Percentiles rank a stretch among this genome's conserved stretches.
These are phyloP conservation scores for Harrya chromipes DNA, from an alignment of 768 basidiomycete genomes.

Conservation along the genomic window DNA sequence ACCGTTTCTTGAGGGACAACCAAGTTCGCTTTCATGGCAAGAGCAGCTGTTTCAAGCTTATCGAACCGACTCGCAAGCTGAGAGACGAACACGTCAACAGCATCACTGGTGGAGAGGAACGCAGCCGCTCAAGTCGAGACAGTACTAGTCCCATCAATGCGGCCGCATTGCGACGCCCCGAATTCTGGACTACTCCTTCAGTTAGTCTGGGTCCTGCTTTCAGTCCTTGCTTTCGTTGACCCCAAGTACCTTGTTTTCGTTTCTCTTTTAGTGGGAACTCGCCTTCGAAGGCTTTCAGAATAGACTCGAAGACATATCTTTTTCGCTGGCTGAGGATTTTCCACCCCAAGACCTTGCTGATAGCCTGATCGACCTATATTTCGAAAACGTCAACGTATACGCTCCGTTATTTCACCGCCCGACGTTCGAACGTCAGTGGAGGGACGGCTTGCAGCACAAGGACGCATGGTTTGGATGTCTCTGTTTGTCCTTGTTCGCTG, in stretches of 20 bases:
- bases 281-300: constrained; percentile 46
- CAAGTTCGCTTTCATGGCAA: constrained; percentile 59
- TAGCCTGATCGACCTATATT: constrained; percentile 65
- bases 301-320: constrained; percentile 25
- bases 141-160: constrained; percentile 20
- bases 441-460: constrained; percentile 47
- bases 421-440: constrained; percentile 64
- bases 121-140: constrained; percentile 14
- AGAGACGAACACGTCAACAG: constrained; percentile 50
- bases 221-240: not conserved
- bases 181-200: constrained; percentile 58
- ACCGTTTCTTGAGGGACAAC: constrained; percentile 33
- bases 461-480: constrained; percentile 60
- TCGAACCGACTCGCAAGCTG: constrained; percentile 51
- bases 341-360: constrained; percentile 62
- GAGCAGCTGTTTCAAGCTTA: constrained; percentile 54
- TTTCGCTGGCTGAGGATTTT: constrained; percentile 42
- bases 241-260: not conserved
- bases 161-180: constrained; percentile 35
- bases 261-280: constrained; percentile 52
- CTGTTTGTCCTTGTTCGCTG: constrained; percentile 63
- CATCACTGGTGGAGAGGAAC: constrained; percentile 18
- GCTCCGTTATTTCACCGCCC: constrained; percentile 70
- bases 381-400: constrained; percentile 53
- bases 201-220: constrained; percentile 35